Evolutionary conservation across 177 flowering plant genomes (phyloP).

Genomic region (Telopea speciosissima): DNA sequence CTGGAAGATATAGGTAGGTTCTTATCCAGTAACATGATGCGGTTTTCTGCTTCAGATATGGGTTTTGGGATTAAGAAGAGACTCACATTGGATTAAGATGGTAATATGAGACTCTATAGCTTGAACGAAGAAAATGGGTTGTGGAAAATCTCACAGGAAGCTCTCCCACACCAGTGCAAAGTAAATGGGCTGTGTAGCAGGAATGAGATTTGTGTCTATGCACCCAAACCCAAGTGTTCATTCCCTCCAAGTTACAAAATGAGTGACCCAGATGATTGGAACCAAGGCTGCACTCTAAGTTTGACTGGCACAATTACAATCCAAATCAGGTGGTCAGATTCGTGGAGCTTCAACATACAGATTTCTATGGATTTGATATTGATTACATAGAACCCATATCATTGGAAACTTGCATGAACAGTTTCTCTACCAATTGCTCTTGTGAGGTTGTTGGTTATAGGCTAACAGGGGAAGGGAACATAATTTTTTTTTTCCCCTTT

Average conservation of each 20-base stretch:
- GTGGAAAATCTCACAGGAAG: conserved; percentile 49
- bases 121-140: conserved; percentile 24
- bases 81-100: conserved; percentile 51
- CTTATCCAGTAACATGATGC: conserved; percentile 36
- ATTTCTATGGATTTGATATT: too few relatives aligned
- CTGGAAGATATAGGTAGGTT: conserved; percentile 43
- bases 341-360: conserved; percentile 29
- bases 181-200: conserved; percentile 56
- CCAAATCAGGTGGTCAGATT: conserved; percentile 19
- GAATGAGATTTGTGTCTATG: conserved; percentile 45
- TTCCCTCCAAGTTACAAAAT: conserved; percentile 43
- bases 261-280: conserved; percentile 40
- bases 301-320: conserved; percentile 16
- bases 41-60: conserved; percentile 34
- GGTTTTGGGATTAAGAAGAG: conserved; percentile 38
- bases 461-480: too few relatives aligned
- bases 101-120: conserved; percentile 55
- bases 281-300: conserved; percentile 45
- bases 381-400: too few relatives aligned
- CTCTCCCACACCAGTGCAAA: conserved; percentile 25
- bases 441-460: too few relatives aligned
- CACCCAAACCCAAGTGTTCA: conserved; percentile 36
- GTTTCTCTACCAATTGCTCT: too few relatives aligned
- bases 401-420: too few relatives aligned
- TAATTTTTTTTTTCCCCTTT: too few relatives aligned